Evolutionary conservation across 805 yeast genomes (phyloP), one percentile per base, ranked within the genome.

Genomic region (Martiniozyma abietophila): DNA sequence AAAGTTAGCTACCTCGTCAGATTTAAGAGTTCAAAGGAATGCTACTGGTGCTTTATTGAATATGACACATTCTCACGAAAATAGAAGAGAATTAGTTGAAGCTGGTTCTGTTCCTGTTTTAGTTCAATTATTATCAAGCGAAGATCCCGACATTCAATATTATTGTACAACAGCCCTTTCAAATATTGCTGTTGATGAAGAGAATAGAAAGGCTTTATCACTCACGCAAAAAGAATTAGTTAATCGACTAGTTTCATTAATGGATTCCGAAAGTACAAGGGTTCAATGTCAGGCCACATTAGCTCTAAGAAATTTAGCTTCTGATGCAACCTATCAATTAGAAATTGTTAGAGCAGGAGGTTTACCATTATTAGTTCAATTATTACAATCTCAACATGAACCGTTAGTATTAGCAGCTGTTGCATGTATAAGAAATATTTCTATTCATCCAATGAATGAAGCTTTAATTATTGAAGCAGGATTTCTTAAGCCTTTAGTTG

Each of bases 281-380:
- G 96, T 92, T 23, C 96, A 92, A 61, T 92, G 99, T 60, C 98
- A 92, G 64, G 97, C 98, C 1, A 94, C 98, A 4, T 67, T 92
- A 43, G 98, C 97, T 2, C 68, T 92, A 47, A 74, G 99, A 61
- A 92, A 92, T 54, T 71, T 92, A 51, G 99, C 98, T 1, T 81
- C 95, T 4, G 99, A 92, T 60, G 85, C 92, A 12, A 80, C 86
- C 44, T 92, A 92, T 61, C 99, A 92, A 62, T 72, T 89, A 42
- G 97, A 89, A 55, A 88, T 89, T 45, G 97, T 89, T 12, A 72
- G 94, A 50, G 88, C 94, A 25, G 95, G 95, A 38, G 99, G 98
- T 0, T 71, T 92, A 50, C 92, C 96, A 28, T 92, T 86, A 55
- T 68, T 92, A 52, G 94, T 86, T n/a, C 80, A 81, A 41, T 69